These are phyloP conservation scores for Straminergon stramineum DNA, from an alignment of 225 moss, liverwort and hornwort species.

Conservation along the genomic window DNA sequence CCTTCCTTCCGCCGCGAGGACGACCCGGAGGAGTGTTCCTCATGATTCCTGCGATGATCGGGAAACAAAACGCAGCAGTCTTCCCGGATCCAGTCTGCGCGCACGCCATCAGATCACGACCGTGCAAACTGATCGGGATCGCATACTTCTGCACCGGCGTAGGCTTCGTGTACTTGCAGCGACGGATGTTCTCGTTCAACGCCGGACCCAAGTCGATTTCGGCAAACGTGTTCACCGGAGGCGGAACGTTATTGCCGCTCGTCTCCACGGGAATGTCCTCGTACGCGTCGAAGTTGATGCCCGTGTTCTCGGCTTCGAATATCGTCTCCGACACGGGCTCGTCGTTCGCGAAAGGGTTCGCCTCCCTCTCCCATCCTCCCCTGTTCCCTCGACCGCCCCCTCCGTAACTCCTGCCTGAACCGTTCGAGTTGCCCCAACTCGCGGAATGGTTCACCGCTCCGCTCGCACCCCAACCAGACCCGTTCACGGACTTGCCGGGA, in stretches of 20 bases:
- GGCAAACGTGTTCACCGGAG: conserved; percentile 79
- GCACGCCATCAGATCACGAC: conserved; percentile 96
- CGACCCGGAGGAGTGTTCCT: conserved; percentile 85
- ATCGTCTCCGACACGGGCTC: conserved; percentile 54
- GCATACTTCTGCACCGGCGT: conserved; percentile 97
- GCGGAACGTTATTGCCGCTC: conserved; percentile 86
- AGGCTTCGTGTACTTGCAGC: conserved; percentile 97
- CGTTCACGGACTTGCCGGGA: conserved; percentile 14
- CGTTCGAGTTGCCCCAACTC: conserved; percentile 67
- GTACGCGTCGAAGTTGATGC: conserved; percentile 97
- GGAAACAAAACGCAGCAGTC: conserved; percentile 97
- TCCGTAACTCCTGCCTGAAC: conserved; percentile 44
- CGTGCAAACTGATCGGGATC: conserved; percentile 84
- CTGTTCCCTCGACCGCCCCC: conserved; percentile 33
- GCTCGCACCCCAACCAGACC: conserved; percentile 24
- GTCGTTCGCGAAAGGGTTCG: conserved; percentile 85
- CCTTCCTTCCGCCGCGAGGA: conserved; percentile 80
- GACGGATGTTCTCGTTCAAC: conserved; percentile 87
- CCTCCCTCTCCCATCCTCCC: conserved; percentile 93
- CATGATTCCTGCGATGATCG: conserved; percentile 95
- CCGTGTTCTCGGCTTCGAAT: conserved; percentile 92
- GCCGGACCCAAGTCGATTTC: conserved; percentile 96
- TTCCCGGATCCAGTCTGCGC: conserved; percentile 98
- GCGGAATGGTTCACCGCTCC: conserved; percentile 31
- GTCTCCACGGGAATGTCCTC: conserved; percentile 99